Percentiles rank a stretch among this genome's conserved stretches.
phyloP scores from a whole-genome alignment of 352 stramenopile genomes.

The Peronospora destructor region DNA sequence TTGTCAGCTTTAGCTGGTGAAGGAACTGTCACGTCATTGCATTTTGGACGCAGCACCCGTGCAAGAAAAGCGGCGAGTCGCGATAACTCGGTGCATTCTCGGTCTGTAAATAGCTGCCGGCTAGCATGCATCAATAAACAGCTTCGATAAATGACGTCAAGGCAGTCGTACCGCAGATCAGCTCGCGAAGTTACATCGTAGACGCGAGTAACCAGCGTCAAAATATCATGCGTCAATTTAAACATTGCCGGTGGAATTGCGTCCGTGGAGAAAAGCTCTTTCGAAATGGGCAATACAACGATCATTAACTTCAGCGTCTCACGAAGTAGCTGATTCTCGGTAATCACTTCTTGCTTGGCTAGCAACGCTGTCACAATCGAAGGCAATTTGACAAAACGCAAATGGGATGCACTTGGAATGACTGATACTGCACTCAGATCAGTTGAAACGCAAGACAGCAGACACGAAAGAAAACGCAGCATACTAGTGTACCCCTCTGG shows the following conservation, averaged over 20 bases:
- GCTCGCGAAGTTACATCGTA: slow-evolving; percentile 46
- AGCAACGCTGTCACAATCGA: slow-evolving; percentile 41
- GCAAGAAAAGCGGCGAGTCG: slow-evolving; percentile 46
- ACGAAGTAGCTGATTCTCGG: slow-evolving; percentile 41
- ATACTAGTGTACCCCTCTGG: slow-evolving; percentile 34
- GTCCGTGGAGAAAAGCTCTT: slow-evolving; percentile 24
- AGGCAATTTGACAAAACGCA: slow-evolving; percentile 41
- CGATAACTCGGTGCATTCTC: slow-evolving; percentile 30
- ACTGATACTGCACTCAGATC: slow-evolving; percentile 12
- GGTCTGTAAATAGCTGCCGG: slow-evolving; percentile 20
- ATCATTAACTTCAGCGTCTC: slow-evolving; percentile 57
- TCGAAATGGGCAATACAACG: slow-evolving; percentile 35
- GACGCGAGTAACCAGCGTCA: slow-evolving; percentile 44
- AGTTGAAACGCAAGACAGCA: slow-evolving; percentile 26
- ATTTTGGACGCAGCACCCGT: slow-evolving; percentile 44
- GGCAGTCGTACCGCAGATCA: slow-evolving; percentile 48
- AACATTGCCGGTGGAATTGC: slow-evolving; percentile 21
- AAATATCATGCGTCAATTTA: slow-evolving; percentile 35
- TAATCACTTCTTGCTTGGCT: slow-evolving; percentile 31
- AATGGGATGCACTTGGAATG: slow-evolving; percentile 14
- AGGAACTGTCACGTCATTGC: slow-evolving; percentile 6
- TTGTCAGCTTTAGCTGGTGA: slow-evolving; percentile 13
- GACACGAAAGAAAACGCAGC: slow-evolving; percentile 37
- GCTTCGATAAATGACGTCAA: slow-evolving; percentile 44
- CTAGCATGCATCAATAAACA: slow-evolving; percentile 36